Conservation (phyloP, 306 rosid genomes). For the Argentina anserina region DNA sequence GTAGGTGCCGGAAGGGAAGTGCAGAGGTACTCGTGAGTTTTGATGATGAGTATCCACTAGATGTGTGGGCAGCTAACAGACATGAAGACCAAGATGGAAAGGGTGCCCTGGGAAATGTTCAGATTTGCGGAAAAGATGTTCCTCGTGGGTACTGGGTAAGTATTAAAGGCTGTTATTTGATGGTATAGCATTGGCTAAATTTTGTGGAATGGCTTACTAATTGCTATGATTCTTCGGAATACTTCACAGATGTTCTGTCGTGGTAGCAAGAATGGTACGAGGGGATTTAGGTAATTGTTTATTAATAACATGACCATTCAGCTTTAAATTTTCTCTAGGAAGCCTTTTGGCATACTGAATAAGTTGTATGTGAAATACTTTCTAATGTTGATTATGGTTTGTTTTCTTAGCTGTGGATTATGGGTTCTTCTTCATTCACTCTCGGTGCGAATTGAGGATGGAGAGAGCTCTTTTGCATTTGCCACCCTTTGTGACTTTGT, state of each 20-base stretch:
- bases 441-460: conserved; percentile 80
- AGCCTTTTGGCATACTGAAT: not conserved
- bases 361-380: not conserved
- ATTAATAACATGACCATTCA: not conserved
- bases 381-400: not conserved
- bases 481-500: conserved; percentile 73
- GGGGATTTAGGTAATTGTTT: conserved; percentile 85
- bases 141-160: conserved; percentile 99
- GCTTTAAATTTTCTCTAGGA: not conserved
- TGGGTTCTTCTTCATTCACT: conserved; percentile 98
- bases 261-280: conserved; percentile 79
- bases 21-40: conserved; percentile 84
- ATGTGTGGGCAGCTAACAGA: conserved; percentile 33
- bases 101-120: conserved; percentile 35
- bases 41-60: conserved; percentile 69
- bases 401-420: conserved; percentile 74
- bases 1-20: conserved; percentile 91
- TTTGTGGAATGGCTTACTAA: conserved; percentile 15
- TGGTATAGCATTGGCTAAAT: not conserved
- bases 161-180: conserved; percentile 18
- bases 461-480: conserved; percentile 85
- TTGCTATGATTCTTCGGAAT: conserved; percentile 20
- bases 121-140: conserved; percentile 86
- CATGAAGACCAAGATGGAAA: conserved; percentile 44
- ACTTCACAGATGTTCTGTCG: conserved; percentile 86